Percentiles rank a stretch among this genome's conserved stretches.
phyloP scores from a whole-genome alignment of 1,284 basidiomycete species.

The Marasmius fiardii region DNA sequence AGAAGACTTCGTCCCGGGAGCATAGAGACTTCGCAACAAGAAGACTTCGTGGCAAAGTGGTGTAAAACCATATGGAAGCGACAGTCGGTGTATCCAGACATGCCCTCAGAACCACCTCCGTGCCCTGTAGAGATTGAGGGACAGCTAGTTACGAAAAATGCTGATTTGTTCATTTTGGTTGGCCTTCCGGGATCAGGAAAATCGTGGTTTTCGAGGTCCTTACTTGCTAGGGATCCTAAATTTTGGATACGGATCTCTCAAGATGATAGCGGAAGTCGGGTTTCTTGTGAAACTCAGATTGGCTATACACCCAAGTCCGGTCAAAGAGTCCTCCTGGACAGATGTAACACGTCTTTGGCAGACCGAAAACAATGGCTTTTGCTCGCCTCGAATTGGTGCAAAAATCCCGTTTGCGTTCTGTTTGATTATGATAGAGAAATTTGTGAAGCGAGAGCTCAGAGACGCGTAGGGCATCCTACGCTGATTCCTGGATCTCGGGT shows the following conservation, averaged over 20 bases:
- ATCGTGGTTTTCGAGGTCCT: constrained; percentile 47
- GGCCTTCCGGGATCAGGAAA: constrained; percentile 63
- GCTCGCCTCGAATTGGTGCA: constrained; percentile 45
- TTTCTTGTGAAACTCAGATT: constrained; percentile 47
- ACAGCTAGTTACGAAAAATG: constrained; percentile 21
- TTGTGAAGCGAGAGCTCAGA: constrained; percentile 52
- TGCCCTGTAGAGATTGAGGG: constrained; percentile 45
- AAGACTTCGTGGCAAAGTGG: constrained; percentile 52
- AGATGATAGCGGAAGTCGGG: constrained; percentile 50
- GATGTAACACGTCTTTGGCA: constrained; percentile 47
- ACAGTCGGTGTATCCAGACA: constrained; percentile 42
- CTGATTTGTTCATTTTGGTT: constrained; percentile 49
- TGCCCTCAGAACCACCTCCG: constrained; percentile 45
- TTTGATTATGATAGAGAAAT: constrained; percentile 52
- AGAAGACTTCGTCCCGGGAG: constrained; percentile 51
- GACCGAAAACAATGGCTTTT: constrained; percentile 49
- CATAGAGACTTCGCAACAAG: constrained; percentile 53
- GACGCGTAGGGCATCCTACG: constrained; percentile 53
- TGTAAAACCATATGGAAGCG: constrained; percentile 59
- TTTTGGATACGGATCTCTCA: constrained; percentile 48
- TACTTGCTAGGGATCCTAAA: constrained; percentile 40
- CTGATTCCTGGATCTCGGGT: constrained; percentile 54
- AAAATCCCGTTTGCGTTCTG: constrained; percentile 45
- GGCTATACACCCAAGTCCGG: constrained; percentile 30
- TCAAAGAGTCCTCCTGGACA: constrained; percentile 44